Base-by-base conservation (phyloP, 2,329 filamentous ascomycete genomes). In the Cercospora beticola region DNA sequence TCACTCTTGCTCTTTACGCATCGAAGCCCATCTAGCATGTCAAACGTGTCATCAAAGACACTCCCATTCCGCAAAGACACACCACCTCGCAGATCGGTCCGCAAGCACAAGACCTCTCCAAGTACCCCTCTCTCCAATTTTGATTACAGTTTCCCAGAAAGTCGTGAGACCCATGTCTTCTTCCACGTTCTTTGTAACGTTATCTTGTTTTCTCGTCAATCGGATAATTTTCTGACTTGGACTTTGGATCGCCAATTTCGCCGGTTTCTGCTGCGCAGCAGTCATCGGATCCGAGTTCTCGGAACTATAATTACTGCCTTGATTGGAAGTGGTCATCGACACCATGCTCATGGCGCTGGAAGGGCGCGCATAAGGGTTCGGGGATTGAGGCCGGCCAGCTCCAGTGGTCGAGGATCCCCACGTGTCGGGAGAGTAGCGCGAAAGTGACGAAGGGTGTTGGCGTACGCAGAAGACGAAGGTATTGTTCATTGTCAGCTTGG, bases 401-500 rank as follows among this genome's bases (percentile, higher is more conserved):
- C 56, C 68, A 18, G 66, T 62, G 54, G 65, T 73, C 9, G 76
- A 76, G n/a, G 74, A 62, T 43, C 77, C 77, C 77, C 78, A 80
- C n/a, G 78, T 79, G 62, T 80, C 78, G 4, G 78, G 78, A 1
- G 76, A 76, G 72, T 80, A 77, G 49, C 78, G 76, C 2, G 81
- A 80, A 0, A 86, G 81, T 0, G 86, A 86, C 0, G 92, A 90
- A 0, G 94, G 92, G 78, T 99, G 94, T 77, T 99, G 95, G 57
- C 95, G 92, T 69, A 99, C 91, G 64, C 92, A 92, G 79, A 99
- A 99, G 30, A 99, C 94, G 77, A 97, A 99, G 0, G 95, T 99
- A 78, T 99, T 98, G 83, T 98, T 97, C 66, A 97, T 85, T 1
- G 93, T 94, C 30, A 99, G 84, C 28, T 90, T 88, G 72, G 90